Base-by-base conservation (phyloP, 1,284 basidiomycete species). In the Stygiomarasmius scandens region DNA sequence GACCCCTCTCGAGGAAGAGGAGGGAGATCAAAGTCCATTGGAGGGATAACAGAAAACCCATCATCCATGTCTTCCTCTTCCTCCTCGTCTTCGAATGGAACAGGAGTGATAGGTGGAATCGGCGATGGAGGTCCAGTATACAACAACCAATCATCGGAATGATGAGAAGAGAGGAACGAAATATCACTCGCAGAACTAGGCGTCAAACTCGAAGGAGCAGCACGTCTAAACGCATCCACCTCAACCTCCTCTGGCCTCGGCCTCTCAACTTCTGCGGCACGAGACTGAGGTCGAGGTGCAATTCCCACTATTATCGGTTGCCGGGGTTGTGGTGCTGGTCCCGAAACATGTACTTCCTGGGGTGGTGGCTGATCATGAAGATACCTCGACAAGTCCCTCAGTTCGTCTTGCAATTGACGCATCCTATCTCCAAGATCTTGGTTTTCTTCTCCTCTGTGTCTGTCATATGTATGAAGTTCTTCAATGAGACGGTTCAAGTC, bases 151-250 rank as follows among this genome's bases (percentile, higher is more conserved):
- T 90, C 89, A 57, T 92, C 89, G 0, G 89, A 91, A 62, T 91
- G 86, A 62, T 88, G 86, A 10, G 90, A 91, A 1, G 87, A 88
- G 54, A 91, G 64, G 67, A 83, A 91, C 0, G 87, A 89, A 29
- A 79, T 68, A 25, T 75, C 78, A 52, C 81, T 84, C n/a, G 74
- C 76, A 12, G 82, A 80, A 59, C 81, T 82, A 36, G 78, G 73
- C 27, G 77, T 65, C 12, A 61, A 49, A 10, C 59, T 48, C n/a
- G 44, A 52, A 23, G 54, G 49, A 44, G 41, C 32, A 10, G 36
- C 43, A 46, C 45, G 43, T 50, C 24, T 34, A 27, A n/a, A 45
- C 12, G 47, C 57, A 54, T 53, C 43, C 10, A 45, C 51, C 45
- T 23, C 25, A 24, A 50, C 36, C 44, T 52, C 43, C 10, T 47